phyloP scores from a whole-genome alignment of 2,329 filamentous ascomycete species.

The Aspergillus alliaceus region DNA sequence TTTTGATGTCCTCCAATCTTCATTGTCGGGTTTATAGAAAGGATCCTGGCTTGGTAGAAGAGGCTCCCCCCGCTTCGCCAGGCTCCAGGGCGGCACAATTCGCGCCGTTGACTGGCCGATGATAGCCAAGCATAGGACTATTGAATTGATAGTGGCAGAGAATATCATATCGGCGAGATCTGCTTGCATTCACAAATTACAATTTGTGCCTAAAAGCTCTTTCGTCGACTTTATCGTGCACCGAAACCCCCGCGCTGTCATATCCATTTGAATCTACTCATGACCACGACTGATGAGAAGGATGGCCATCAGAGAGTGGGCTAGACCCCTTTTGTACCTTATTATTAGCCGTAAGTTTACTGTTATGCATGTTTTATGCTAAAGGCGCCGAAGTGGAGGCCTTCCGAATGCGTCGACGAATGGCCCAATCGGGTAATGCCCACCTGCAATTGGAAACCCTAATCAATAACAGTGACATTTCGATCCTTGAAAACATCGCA shows the following conservation, averaged over 20 bases:
- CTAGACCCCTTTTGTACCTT: too few relatives aligned
- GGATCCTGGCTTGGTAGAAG: constrained; percentile 1
- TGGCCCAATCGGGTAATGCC: neutral
- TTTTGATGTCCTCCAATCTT: neutral
- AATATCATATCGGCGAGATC: neutral
- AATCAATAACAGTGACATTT: neutral
- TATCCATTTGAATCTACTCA: neutral
- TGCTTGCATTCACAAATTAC: neutral
- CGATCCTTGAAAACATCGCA: neutral
- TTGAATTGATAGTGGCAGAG: neutral
- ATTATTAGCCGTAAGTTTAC: too few relatives aligned
- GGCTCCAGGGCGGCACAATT: too few relatives aligned
- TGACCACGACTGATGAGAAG: too few relatives aligned
- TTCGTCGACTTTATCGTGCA: too few relatives aligned
- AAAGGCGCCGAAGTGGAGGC: too few relatives aligned
- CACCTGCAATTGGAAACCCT: neutral
- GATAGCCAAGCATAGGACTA: neutral
- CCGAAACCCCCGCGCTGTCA: neutral
- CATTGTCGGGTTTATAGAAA: neutral
- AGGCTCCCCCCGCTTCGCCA: neutral
- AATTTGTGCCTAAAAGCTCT: too few relatives aligned
- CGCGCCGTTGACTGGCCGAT: neutral
- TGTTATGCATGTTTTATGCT: too few relatives aligned
- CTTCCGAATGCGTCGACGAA: neutral
- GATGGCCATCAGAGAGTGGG: too few relatives aligned